A percentile compares a stretch with the other conserved stretches of the same genome.
These are phyloP conservation scores for Wickerhamomyces chaumierensis DNA, from an alignment of 805 yeast genomes.

Conservation along the genomic window DNA sequence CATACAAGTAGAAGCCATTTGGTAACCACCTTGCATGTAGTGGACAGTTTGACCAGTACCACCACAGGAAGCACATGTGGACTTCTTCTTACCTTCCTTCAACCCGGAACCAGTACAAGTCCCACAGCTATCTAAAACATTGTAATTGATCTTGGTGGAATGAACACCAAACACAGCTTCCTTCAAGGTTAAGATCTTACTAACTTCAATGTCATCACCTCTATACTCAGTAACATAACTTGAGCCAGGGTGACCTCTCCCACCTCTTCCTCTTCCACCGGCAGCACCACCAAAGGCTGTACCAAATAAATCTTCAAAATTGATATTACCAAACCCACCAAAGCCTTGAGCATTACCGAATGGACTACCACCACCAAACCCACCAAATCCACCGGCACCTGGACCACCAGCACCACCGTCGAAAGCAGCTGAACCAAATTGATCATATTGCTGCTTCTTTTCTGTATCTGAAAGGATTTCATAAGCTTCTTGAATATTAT, in stretches of 20 bases:
- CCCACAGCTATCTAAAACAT: conserved; percentile 63
- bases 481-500: conserved; percentile 87
- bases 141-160: conserved; percentile 52
- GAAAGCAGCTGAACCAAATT: conserved; percentile 81
- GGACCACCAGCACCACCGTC: conserved; percentile 28
- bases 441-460: conserved; percentile 84
- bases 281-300: conserved; percentile 31
- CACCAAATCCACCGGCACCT: conserved; percentile 35
- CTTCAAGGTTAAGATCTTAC: conserved; percentile 65
- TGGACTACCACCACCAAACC: conserved; percentile 39
- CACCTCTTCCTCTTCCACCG: conserved; percentile 8
- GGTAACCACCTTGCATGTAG: conserved; percentile 83
- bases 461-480: conserved; percentile 80
- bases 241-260: conserved; percentile 6
- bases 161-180: conserved; percentile 79
- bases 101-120: conserved; percentile 83
- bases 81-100: conserved; percentile 60
- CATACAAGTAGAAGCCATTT: conserved; percentile 88
- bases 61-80: conserved; percentile 78
- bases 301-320: conserved; percentile 56
- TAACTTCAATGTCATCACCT: conserved; percentile 81
- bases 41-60: conserved; percentile 92
- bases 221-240: conserved; percentile 63
- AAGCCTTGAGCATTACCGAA: conserved; percentile 22
- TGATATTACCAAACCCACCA: conserved; percentile 23